These are phyloP conservation scores for Mycosarcoma mackinlayi DNA, from an alignment of 1,284 basidiomycete species.

Conservation along the genomic window DNA sequence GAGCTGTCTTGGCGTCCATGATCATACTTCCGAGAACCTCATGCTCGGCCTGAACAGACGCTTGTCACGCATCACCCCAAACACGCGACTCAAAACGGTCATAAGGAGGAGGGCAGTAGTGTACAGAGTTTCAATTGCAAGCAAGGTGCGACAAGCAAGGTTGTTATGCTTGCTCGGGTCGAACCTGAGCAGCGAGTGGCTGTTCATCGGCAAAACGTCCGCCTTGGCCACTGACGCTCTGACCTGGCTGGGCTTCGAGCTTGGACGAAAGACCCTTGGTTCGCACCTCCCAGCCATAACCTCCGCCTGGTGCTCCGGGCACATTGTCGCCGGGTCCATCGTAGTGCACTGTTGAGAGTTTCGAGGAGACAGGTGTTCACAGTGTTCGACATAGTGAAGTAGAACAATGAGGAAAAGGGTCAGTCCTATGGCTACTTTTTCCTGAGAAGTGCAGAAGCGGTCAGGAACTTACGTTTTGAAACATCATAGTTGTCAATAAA, in stretches of 20 bases:
- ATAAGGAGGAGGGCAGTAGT: no score
- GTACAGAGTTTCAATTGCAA: slow-evolving; percentile 16
- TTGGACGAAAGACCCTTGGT: slow-evolving; percentile 61
- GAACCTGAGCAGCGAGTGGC: slow-evolving; percentile 41
- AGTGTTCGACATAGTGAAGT: no score
- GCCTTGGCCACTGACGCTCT: slow-evolving; percentile 50
- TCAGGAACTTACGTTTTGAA: slow-evolving; percentile 47
- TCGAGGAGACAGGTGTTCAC: no score
- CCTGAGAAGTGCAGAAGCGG: no score
- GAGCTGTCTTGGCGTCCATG: neutral
- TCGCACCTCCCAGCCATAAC: slow-evolving; percentile 65
- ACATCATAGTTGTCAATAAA: slow-evolving; percentile 67
- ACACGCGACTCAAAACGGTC: no score
- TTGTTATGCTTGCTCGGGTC: slow-evolving; percentile 45
- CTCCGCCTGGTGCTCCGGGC: slow-evolving; percentile 61
- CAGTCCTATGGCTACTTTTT: no score
- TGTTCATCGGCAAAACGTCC: slow-evolving; percentile 47
- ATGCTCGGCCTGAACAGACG: no score
- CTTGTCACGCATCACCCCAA: neutral
- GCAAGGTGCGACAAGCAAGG: neutral
- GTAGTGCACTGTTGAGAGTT: slow-evolving; percentile 60
- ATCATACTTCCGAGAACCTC: no score
- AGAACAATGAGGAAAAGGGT: no score
- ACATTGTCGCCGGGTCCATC: slow-evolving; percentile 61
- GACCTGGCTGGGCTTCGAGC: slow-evolving; percentile 51